Evolutionary conservation across 352 stramenopile species (phyloP).

Genomic region (Pythium sp.): DNA sequence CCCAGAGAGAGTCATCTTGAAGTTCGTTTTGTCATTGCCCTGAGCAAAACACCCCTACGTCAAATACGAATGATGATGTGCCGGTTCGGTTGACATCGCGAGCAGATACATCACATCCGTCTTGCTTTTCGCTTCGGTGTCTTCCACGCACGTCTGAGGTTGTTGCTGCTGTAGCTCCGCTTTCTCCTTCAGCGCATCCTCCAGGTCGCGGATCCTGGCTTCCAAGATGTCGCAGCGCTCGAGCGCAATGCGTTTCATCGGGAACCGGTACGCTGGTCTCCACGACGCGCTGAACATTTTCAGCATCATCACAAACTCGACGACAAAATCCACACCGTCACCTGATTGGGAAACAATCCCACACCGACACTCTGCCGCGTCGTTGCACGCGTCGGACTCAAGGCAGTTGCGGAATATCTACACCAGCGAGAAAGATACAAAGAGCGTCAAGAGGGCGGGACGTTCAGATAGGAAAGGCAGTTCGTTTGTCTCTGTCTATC

Average conservation of each 20-base stretch:
- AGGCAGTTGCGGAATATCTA: slow-evolving; percentile 1
- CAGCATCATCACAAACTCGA: not conserved
- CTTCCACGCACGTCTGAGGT: not conserved
- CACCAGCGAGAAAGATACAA: not conserved
- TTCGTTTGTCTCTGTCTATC: not conserved
- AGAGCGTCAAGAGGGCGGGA: not conserved
- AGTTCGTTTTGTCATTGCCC: not conserved
- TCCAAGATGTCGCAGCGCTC: slow-evolving; percentile 1
- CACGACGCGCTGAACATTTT: not conserved
- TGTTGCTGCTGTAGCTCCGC: not conserved
- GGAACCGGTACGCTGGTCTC: not conserved
- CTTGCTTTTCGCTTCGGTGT: not conserved
- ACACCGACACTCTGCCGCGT: not conserved
- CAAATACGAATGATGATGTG: not conserved
- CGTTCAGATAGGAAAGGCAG: not conserved
- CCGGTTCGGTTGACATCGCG: not conserved
- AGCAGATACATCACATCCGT: not conserved
- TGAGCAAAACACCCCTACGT: not conserved
- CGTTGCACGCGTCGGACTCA: not conserved
- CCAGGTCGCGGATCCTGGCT: not conserved
- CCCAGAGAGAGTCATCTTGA: not conserved
- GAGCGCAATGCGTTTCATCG: not conserved
- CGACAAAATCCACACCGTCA: not conserved
- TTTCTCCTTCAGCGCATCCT: not conserved
- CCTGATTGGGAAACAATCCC: not conserved